Percentiles rank a stretch among this genome's conserved stretches.
These are phyloP conservation scores for Fistulifera solaris DNA, from an alignment of 108 stramenopile species.

Conservation along the genomic window DNA sequence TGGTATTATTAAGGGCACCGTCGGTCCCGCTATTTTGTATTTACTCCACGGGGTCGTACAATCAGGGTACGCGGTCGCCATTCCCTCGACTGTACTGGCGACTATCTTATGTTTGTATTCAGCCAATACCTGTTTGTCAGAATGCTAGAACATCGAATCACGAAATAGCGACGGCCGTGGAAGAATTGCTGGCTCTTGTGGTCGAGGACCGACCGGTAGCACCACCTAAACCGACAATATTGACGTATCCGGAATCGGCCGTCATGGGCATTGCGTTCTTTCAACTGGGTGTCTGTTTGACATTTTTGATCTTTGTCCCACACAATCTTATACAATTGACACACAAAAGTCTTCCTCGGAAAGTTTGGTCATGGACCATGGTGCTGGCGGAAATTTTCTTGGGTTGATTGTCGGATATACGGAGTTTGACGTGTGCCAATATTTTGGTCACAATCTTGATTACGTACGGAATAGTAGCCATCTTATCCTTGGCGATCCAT, in stretches of 20 bases:
- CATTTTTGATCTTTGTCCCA: slow-evolving; percentile 67
- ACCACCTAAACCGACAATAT: slow-evolving; percentile 4
- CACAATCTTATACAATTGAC: slow-evolving; percentile 32
- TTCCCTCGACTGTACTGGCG: slow-evolving; percentile 22
- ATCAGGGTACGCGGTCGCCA: slow-evolving; percentile 33
- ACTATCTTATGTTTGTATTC: slow-evolving; percentile 26
- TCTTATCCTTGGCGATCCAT: slow-evolving; percentile 8
- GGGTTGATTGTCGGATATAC: slow-evolving; percentile 59
- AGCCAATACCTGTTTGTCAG: slow-evolving; percentile 19
- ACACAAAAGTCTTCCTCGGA: slow-evolving; percentile 16
- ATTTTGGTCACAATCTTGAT: slow-evolving; percentile 55
- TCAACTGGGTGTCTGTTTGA: slow-evolving; percentile 65
- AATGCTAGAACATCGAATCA: slow-evolving; percentile 12
- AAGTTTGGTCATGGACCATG: slow-evolving; percentile 34
- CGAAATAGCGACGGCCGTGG: neutral
- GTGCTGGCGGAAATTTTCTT: slow-evolving; percentile 42
- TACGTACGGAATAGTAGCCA: slow-evolving; percentile 43
- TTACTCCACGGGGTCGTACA: slow-evolving; percentile 36
- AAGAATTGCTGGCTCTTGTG: neutral
- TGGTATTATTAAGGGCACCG: slow-evolving; percentile 43
- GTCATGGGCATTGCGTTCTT: slow-evolving; percentile 54
- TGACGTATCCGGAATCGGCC: slow-evolving; percentile 55
- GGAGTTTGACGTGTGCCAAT: slow-evolving; percentile 52
- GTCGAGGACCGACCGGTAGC: neutral
- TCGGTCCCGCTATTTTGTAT: slow-evolving; percentile 51